These are phyloP conservation scores for Obba rivulosa DNA, from an alignment of 768 basidiomycete genomes.

Conservation along the genomic window DNA sequence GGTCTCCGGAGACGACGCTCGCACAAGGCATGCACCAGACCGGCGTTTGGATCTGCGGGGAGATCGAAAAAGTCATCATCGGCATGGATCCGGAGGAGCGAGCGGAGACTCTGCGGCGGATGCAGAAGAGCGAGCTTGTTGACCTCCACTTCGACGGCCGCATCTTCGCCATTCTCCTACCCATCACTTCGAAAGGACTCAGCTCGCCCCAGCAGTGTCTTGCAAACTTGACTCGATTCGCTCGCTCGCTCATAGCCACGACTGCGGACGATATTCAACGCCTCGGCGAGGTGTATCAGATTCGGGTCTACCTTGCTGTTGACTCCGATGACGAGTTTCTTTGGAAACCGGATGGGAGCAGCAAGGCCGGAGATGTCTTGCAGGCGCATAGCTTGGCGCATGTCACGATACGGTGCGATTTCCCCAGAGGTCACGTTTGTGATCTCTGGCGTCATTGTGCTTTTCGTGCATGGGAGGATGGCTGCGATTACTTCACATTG, in stretches of 20 bases:
- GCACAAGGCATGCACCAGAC: slow-evolving; percentile 45
- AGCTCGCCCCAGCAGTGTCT: slow-evolving; percentile 33
- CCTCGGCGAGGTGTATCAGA: slow-evolving; percentile 27
- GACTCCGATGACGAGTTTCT: slow-evolving; percentile 45
- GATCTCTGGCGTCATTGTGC: slow-evolving; percentile 50
- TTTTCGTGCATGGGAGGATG: slow-evolving; percentile 39
- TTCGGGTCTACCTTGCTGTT: slow-evolving; percentile 48
- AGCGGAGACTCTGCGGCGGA: slow-evolving; percentile 13
- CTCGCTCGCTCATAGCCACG: slow-evolving; percentile 37
- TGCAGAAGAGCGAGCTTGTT: slow-evolving; percentile 34
- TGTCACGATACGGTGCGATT: slow-evolving; percentile 33
- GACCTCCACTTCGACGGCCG: slow-evolving; percentile 28
- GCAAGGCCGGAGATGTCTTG: slow-evolving; percentile 34
- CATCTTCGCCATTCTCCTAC: slow-evolving; percentile 50
- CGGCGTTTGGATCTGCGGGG: slow-evolving; percentile 39
- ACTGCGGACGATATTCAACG: slow-evolving; percentile 38
- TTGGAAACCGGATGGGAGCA: slow-evolving; percentile 14
- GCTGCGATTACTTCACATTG: slow-evolving; percentile 46
- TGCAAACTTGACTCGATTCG: slow-evolving; percentile 36
- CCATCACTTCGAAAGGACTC: slow-evolving; percentile 48
- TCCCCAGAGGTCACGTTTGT: slow-evolving; percentile 45
- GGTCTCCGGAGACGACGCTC: slow-evolving; percentile 38
- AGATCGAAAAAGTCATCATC: slow-evolving; percentile 26
- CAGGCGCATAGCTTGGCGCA: slow-evolving; percentile 31
- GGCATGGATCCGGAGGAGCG: slow-evolving; percentile 8